Conservation (phyloP, 129 eudicot species). For the Oenanthe sinensis region DNA sequence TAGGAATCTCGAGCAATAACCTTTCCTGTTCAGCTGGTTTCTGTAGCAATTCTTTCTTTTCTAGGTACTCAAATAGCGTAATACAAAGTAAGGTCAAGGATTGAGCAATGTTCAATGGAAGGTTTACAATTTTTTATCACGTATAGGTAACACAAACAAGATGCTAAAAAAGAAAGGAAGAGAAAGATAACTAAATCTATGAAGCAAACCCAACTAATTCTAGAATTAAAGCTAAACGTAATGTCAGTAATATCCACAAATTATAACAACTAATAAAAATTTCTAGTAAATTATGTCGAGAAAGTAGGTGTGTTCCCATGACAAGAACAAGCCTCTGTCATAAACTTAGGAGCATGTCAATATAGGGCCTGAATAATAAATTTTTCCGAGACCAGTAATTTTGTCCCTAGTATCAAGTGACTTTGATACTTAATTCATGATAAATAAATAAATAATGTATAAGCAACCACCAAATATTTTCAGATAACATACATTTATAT, state of each 20-base stretch:
- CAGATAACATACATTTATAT: neutral
- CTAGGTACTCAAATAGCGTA: slow-evolving; percentile 50
- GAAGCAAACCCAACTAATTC: neutral
- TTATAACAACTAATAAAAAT: neutral
- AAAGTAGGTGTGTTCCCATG: no score
- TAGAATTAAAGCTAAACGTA: neutral
- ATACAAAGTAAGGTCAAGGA: slow-evolving; percentile 37
- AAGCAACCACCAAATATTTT: neutral
- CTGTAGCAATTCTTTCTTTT: slow-evolving; percentile 46
- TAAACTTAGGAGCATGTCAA: neutral
- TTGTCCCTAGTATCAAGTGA: neutral
- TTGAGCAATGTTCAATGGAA: neutral
- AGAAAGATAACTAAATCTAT: neutral
- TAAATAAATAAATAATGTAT: neutral
- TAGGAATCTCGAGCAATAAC: slow-evolving; percentile 56
- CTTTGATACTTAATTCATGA: neutral
- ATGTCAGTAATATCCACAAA: neutral
- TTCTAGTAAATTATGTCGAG: neutral
- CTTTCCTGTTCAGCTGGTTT: slow-evolving; percentile 56
- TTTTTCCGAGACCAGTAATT: neutral
- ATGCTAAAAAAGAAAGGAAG: no score
- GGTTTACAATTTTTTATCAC: neutral
- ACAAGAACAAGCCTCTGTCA: neutral
- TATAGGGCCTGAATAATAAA: neutral
- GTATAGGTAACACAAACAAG: neutral